Base-by-base conservation (phyloP, 371 early-diverging fungal species). In the Coemansia linderi region DNA sequence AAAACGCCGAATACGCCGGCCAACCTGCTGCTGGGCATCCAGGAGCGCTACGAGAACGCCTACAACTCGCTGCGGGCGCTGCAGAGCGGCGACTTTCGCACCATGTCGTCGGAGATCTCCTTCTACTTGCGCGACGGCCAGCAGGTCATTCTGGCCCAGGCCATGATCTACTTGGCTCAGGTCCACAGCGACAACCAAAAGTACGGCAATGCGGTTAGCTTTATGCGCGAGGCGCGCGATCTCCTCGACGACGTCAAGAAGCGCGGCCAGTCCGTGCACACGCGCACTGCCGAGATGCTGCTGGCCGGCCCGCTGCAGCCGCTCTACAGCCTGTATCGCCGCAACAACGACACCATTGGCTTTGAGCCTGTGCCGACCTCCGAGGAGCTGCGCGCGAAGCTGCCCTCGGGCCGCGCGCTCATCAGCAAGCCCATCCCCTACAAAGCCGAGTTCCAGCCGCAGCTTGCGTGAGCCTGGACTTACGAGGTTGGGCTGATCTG, bases 261-360 rank as follows among this genome's bases (percentile, higher is more conserved):
- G 37, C 75, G 72, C 63, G 63, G 66, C 50, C 65, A 63, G 64
- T 75, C 81, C 3, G 66, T 81, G 7, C 75, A 81, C 54, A 66
- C 66, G 27, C 54, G n/a, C 6, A 75, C 81, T 4, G 81, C 82
- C 1, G 65, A 66, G 5, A 79, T 65, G 72, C 65, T 79, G 59
- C 69, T 79, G 9, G 50, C 37, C 39, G 76, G 76, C 3, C 76
- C 76, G 33, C 59, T 81, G 4, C 77, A 81, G 36, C 71, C 73
- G 3, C 68, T 81, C 15, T 81, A 75, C 62, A 71, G 73, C 43
- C 56, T 81, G 31, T 82, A 82, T 61, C 71, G 72, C 12, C 72
- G 77, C 40, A 81, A 81, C 59, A 82, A 82, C 65, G 81, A 82
- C 59, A 70, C 74, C 5, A 72, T 82, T 64, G 79, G 82, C 15